Conservation (phyloP, 2,329 filamentous ascomycete genomes). For the Aspergillus caelatus region DNA sequence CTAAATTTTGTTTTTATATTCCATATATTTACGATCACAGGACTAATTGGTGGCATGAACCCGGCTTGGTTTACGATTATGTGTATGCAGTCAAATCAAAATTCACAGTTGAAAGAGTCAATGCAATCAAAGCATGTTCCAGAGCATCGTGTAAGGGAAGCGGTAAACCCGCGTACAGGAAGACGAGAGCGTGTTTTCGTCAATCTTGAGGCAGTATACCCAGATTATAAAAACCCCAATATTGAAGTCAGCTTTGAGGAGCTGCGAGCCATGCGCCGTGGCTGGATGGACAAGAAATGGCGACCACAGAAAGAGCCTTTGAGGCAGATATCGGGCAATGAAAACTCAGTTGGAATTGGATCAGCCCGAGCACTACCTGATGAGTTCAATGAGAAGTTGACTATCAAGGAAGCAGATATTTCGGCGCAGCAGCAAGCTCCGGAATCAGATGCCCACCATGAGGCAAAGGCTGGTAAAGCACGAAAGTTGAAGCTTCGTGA, state of each 20-base stretch:
- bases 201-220: slow-evolving; percentile 82
- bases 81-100: slow-evolving; percentile 56
- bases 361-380: slow-evolving; percentile 30
- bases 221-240: slow-evolving; percentile 68
- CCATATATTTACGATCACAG: slow-evolving; percentile 86
- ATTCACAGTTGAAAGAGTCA: slow-evolving; percentile 41
- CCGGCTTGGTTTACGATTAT: slow-evolving; percentile 44
- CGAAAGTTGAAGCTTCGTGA: slow-evolving; percentile 82
- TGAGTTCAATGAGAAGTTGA: slow-evolving; percentile 37
- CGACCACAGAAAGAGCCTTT: slow-evolving; percentile 54
- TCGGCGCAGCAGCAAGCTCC: slow-evolving; percentile 18
- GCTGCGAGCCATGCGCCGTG: slow-evolving; percentile 75
- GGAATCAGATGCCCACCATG: slow-evolving; percentile 25
- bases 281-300: slow-evolving; percentile 64
- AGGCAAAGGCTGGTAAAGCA: slow-evolving; percentile 46
- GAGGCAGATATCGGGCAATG: slow-evolving; percentile 52
- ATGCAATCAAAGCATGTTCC: slow-evolving; percentile 59
- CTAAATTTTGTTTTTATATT: slow-evolving; percentile 41
- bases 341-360: slow-evolving; percentile 22
- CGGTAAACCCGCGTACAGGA: slow-evolving; percentile 78
- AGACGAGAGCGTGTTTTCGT: slow-evolving; percentile 86
- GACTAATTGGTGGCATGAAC: slow-evolving; percentile 77
- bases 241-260: slow-evolving; percentile 91
- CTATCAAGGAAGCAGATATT: slow-evolving; percentile 26
- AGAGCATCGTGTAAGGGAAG: slow-evolving; percentile 77